Evolutionary conservation across 2,329 filamentous ascomycete species (phyloP), one percentile per base, ranked within the genome.

Genomic region (Paecilomyces dactylethromorphus): DNA sequence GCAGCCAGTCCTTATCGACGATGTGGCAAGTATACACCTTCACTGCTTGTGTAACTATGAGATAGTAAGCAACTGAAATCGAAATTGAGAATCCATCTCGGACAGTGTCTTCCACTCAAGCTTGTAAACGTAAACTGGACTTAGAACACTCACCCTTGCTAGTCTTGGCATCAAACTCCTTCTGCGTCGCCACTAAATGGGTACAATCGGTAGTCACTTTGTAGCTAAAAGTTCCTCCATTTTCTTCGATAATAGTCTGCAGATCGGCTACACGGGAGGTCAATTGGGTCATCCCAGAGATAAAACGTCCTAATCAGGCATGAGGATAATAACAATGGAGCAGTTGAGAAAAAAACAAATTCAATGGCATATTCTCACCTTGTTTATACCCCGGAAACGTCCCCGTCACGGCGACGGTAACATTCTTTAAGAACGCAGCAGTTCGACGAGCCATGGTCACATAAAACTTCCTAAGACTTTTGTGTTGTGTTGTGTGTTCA

Each of bases 381-480:
- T 89, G 85, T 2, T 79, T 82, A 26, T 77, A 71, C 5, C 77
- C 76, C 1, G 80, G 73, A 63, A 90, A 86, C 4, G 81, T 82
- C 60, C 87, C 87, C 58, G 83, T 86, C 26, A 88, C 69, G 22
- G 81, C 82, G 52, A 90, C 75, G 5, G 75, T 62, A 7, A 67
- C 56, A 0, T 67, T 62, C 53, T 71, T 71, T 52, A 75, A 71
- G 13, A 62, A 55, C n/a, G 56, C 29, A 1, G 62, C 39, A 45
- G 39, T 18, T 18, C 15, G 35, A 39, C 39, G 59, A 5, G 69
- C 56, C 69, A 72, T 74, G 49, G 49, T 59, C 26, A 8, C 35
- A n/a, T 15, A 21, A 52, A 52, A 24, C 26, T 24, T 24, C 26
- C 5, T 45, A 45, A 1, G 13, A n/a, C 21, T 29, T 24, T 52